Conservation (phyloP, 2,329 filamentous ascomycete genomes). For the Madurella fahalii region DNA sequence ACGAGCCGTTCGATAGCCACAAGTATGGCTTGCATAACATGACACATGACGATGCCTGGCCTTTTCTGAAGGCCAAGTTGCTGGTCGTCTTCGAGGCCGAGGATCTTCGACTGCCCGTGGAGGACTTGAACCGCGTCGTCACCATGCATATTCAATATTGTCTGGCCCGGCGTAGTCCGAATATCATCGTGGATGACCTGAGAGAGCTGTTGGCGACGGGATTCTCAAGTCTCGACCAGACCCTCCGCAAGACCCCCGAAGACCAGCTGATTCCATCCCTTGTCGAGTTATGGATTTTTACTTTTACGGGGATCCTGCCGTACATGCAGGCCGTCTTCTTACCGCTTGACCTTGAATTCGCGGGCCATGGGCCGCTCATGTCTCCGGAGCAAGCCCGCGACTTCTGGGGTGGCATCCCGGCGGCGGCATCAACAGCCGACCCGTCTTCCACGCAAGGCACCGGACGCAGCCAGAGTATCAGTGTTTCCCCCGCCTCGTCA, state of each 20-base stretch:
- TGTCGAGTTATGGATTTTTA: constrained; percentile 90
- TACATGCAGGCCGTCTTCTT: constrained; percentile 95
- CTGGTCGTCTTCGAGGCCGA: constrained; percentile 78
- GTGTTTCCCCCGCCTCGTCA: constrained; percentile 45
- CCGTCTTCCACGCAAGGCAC: constrained; percentile 31
- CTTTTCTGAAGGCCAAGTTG: constrained; percentile 70
- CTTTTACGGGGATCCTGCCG: constrained; percentile 84
- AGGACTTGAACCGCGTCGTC: constrained; percentile 80
- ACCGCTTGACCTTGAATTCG: constrained; percentile 88
- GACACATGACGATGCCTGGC: constrained; percentile 76
- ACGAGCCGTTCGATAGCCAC: constrained; percentile 50
- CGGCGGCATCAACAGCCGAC: constrained; percentile 28
- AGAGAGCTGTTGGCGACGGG: constrained; percentile 73
- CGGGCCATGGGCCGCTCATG: constrained; percentile 77
- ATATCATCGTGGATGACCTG: constrained; percentile 70
- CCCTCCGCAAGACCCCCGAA: constrained; percentile 72
- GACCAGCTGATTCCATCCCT: constrained; percentile 85
- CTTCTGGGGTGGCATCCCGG: constrained; percentile 76
- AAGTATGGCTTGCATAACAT: constrained; percentile 67
- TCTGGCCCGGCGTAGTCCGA: constrained; percentile 67
- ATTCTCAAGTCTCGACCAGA: constrained; percentile 81
- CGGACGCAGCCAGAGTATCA: constrained; percentile 26
- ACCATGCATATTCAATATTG: constrained; percentile 73
- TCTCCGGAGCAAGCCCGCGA: constrained; percentile 74
- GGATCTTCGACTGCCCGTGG: constrained; percentile 72